Evolutionary conservation across 2,329 filamentous ascomycete species (phyloP), one percentile per base, ranked within the genome.

Genomic region (Neonectria neomacrospora): DNA sequence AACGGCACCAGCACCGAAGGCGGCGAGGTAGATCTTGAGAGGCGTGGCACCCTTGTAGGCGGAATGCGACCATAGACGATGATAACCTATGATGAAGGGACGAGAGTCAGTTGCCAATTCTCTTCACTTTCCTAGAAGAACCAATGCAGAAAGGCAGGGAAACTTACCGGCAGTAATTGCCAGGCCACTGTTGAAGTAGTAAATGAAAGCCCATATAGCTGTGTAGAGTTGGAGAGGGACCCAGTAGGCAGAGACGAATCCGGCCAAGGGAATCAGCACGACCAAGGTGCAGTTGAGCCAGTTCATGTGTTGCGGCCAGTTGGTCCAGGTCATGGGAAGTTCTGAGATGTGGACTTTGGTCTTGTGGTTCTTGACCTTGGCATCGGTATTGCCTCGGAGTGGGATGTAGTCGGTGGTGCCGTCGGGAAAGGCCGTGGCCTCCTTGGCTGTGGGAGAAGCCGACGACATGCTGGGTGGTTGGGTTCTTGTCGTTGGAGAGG

Each of bases 301-400:
- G 86, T 97, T 94, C 83, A 97, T 86, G 77, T 97, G 94, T 82
- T 94, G 91, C 81, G 94, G 90, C 92, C 92, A 96, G 83, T 97
- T 97, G 74, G 85, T 82, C 80, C 84, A 85, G 61, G 92, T 97
- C 73, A 96, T 90, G 59, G 91, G 91, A 68, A 87, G 87, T 68
- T 96, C 93, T 67, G 92, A 89, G 80, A 97, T 96, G 80, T 97
- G 93, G 20, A 59, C 50, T 23, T 54, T 59, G 22, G 90, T 86
- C 82, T 96, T 97, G 83, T 90, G 83, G 60, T 77, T 45, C 65
- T 88, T 86, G 69, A 80, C 79, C 75, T 80, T 83, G 65, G 64
- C 67, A 28, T 63, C 64, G 58, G 71, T 68, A 39, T 70, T 72
- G 51, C 58, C 52, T 55, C 83, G 82, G 52, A 83, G 77, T 62